Percentiles rank a stretch among this genome's conserved stretches.
Evolutionary conservation across 1,139 yeast species (phyloP).

Genomic region (Starmera stellimalicola): DNA sequence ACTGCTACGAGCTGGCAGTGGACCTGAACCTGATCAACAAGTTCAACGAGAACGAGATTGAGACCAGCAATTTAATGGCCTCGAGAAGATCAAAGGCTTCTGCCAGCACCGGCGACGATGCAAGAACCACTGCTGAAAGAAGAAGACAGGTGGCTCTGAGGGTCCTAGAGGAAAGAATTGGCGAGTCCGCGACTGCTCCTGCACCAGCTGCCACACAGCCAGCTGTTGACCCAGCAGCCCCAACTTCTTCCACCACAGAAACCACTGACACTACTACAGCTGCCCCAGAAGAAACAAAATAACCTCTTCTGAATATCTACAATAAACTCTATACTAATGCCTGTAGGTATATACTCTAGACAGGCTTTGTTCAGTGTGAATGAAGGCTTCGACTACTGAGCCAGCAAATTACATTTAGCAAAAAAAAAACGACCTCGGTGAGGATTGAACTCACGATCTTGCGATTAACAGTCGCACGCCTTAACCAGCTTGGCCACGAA

Average conservation of each 20-base stretch:
- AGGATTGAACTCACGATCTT: slow-evolving; percentile 47
- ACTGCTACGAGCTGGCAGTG: slow-evolving; percentile 43
- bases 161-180: slow-evolving; percentile 68
- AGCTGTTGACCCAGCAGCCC: no score
- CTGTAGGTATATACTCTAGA: no score
- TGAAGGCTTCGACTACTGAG: no score
- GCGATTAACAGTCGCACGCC: slow-evolving; percentile 49
- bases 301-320: no score
- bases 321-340: no score
- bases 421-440: slow-evolving; percentile 22
- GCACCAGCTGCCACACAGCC: no score
- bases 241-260: no score
- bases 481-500: slow-evolving; percentile 49
- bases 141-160: slow-evolving; percentile 80
- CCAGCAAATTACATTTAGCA: no score
- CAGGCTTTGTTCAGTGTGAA: no score
- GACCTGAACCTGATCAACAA: slow-evolving; percentile 51
- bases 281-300: no score
- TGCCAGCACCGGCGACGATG: slow-evolving; percentile 21
- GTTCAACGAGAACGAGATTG: slow-evolving; percentile 62
- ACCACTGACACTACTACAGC: no score
- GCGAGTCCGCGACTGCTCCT: no score
- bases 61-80: slow-evolving; percentile 65
- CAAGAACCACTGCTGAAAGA: slow-evolving; percentile 68
- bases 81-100: slow-evolving; percentile 39